Conservation (phyloP, 192 early-diverging fungal genomes). For the Entomortierella beljakovae region DNA sequence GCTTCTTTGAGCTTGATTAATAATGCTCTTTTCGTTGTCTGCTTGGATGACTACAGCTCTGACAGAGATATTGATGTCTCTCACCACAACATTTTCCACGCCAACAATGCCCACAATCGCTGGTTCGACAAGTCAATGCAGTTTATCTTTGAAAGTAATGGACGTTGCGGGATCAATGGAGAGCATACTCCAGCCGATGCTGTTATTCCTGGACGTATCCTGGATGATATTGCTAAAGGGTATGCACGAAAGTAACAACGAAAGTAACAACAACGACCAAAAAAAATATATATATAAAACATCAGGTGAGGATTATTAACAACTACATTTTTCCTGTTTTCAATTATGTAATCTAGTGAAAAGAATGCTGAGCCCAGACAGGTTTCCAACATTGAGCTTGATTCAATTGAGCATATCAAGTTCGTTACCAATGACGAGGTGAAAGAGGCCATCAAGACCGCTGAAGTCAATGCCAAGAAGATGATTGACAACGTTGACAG, state of each 20-base stretch:
- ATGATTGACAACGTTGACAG: constrained; percentile 80
- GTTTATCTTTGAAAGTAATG: constrained; percentile 85
- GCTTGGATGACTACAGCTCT: constrained; percentile 83
- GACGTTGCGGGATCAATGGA: constrained; percentile 92
- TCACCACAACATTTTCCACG: constrained; percentile 84
- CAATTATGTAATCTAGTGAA: constrained; percentile 36
- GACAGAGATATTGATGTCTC: constrained; percentile 70
- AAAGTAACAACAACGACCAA: not conserved
- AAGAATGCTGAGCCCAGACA: constrained; percentile 64
- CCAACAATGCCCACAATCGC: constrained; percentile 80
- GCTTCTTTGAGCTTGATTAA: constrained; percentile 71
- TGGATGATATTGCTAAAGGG: constrained; percentile 76
- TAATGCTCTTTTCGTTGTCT: constrained; percentile 86
- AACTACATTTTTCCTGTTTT: not conserved
- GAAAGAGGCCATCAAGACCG: constrained; percentile 67
- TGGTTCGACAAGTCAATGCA: constrained; percentile 99
- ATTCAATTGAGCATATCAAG: constrained; percentile 70
- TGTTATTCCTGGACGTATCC: constrained; percentile 84
- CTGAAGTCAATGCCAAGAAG: constrained; percentile 68
- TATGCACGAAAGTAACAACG: constrained; percentile 44
- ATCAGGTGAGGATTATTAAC: not conserved
- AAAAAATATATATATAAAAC: not conserved
- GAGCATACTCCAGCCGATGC: constrained; percentile 97
- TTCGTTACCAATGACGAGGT: constrained; percentile 76
- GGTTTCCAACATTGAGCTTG: constrained; percentile 45